Evolutionary conservation across 305 asterid genomes (phyloP), one percentile per base, ranked within the genome.

Genomic region (Fraxinus nigra): DNA sequence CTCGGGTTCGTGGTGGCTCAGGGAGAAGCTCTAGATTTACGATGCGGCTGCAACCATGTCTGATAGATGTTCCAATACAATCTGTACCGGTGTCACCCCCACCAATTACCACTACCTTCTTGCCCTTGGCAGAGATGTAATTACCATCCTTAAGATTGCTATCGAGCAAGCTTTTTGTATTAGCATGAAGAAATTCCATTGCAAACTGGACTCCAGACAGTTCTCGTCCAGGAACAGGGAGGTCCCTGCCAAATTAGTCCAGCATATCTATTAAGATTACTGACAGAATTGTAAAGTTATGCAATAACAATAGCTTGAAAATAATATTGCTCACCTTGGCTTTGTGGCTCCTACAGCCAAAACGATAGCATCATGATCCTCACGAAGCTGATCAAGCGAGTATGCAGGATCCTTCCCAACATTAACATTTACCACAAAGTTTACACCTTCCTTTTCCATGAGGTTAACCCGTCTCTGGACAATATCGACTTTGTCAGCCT

Each of bases 41-140:
- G 38, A 95, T 16, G 85, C 87, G 87, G 67, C 82, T 92, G 90
- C 99, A 97, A 38, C 98, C 98, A 78, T 97, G 99, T 79, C 98
- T 89, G 67, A 97, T 92, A 48, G 98, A 93, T 38, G 99, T 97
- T 72, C 98, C 99, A n/a, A 97, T 93, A 84, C 98, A 97, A 77
- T 97, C 98, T 0, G 98, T 97, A 78, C 99, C 98, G 0, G 99
- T 97, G 85, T 97, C 99, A 78, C 99, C 99, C 76, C 99, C 99
- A 87, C 99, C 99, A 81, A 97, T 95, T 70, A 97, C 99, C 43
- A 95, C 99, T 46, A 95, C 98, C 89, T 28, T 97, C 95, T 94
- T 97, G 79, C 91, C 96, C 89, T 92, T 91, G n/a, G 99, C 99
- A 32, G 98, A 97, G 78, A 97, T 93, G 91, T 89, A 94, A 1